Percentiles rank a stretch among this genome's conserved stretches.
phyloP scores from a whole-genome alignment of 768 basidiomycete genomes.

The Boletus subcaerulescens region DNA sequence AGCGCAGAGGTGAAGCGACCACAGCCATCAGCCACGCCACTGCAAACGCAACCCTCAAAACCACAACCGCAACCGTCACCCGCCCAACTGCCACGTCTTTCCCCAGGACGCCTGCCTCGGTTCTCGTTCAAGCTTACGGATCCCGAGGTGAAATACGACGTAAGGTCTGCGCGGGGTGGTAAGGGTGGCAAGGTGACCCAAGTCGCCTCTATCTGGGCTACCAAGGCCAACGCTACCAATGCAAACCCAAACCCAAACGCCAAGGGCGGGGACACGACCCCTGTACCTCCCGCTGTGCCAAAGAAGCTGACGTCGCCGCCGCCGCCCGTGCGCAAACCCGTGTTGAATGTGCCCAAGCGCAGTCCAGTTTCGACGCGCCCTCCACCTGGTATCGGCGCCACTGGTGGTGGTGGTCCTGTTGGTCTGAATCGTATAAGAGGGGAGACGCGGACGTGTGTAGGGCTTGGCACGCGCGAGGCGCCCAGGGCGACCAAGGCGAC shows the following conservation, averaged over 20 bases:
- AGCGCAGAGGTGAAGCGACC: conserved; percentile 12
- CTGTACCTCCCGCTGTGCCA: background rate
- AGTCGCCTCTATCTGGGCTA: conserved; percentile 72
- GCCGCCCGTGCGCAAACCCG: conserved; percentile 12
- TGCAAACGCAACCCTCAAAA: background rate
- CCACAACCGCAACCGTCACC: background rate
- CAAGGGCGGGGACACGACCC: conserved; percentile 5
- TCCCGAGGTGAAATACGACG: conserved; percentile 63
- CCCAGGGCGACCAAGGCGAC: conserved; percentile 53
- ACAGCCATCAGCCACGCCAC: background rate
- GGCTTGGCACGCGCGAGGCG: conserved; percentile 16
- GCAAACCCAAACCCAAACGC: background rate
- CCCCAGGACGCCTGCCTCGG: conserved; percentile 30
- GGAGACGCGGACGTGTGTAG: background rate
- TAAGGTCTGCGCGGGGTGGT: conserved; percentile 76
- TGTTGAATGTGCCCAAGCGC: conserved; percentile 9
- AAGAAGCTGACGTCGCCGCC: conserved; percentile 5
- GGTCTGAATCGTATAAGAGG: background rate
- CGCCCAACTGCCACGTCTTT: background rate
- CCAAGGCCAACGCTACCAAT: conserved; percentile 34
- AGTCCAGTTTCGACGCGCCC: conserved; percentile 2
- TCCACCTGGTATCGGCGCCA: background rate
- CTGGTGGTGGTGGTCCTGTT: background rate
- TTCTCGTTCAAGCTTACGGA: conserved; percentile 38
- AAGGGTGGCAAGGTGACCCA: conserved; percentile 71